Evolutionary conservation across 1,284 basidiomycete species (phyloP).

Genomic region (Cutaneotrichosporon spelunceum): DNA sequence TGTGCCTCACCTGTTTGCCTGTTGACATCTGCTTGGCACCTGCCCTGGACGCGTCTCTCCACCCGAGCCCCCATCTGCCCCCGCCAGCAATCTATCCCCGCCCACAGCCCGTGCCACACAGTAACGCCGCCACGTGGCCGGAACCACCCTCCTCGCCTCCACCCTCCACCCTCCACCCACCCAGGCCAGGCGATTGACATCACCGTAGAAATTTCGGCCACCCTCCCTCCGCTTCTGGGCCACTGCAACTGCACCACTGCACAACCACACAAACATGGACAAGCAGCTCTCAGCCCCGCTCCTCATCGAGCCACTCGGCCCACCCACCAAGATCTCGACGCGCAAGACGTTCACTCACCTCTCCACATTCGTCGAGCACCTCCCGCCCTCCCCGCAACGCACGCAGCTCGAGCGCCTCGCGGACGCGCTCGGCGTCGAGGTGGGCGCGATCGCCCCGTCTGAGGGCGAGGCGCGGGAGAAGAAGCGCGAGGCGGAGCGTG

Average conservation of each 20-base stretch:
- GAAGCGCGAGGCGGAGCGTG: constrained; percentile 31
- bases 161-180: background rate
- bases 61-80: background rate
- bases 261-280: constrained; percentile 36
- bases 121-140: background rate
- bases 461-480: constrained; percentile 40
- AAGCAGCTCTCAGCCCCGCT: constrained; percentile 45
- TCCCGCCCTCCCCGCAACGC: constrained; percentile 33
- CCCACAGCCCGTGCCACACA: background rate
- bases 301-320: constrained; percentile 36
- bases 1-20: background rate
- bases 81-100: background rate
- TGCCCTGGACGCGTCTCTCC: background rate
- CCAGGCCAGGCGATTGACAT: too few relatives aligned
- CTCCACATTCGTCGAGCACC: constrained; percentile 31
- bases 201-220: constrained; percentile 10
- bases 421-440: constrained; percentile 49
- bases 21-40: background rate
- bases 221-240: background rate
- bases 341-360: constrained; percentile 36
- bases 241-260: background rate
- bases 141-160: background rate
- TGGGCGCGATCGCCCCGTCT: constrained; percentile 37
- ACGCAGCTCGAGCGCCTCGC: constrained; percentile 49
- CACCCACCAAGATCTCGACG: constrained; percentile 31